These are phyloP conservation scores for Pouteria glomerata DNA, from an alignment of 148 eudicot species.

Conservation along the genomic window DNA sequence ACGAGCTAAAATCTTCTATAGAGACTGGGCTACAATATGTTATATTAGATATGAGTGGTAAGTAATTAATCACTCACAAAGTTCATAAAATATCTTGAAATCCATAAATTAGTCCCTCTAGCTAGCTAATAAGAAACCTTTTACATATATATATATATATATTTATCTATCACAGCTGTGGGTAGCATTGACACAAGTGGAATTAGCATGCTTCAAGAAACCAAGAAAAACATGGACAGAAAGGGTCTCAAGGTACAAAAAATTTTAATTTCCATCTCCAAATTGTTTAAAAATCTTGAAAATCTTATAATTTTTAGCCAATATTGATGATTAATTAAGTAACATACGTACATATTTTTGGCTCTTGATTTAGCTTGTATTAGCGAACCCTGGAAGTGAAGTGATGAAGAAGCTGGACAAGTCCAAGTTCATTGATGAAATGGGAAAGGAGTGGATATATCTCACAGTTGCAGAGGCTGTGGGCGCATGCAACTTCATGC, in stretches of 20 bases:
- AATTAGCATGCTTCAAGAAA: slow-evolving; percentile 46
- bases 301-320: too few species aligned
- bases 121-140: too few species aligned
- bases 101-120: too few species aligned
- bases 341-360: too few species aligned
- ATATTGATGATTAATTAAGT: too few species aligned
- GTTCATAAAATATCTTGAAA: too few species aligned
- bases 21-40: slow-evolving; percentile 38
- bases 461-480: slow-evolving; percentile 55
- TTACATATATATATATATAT: background rate
- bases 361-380: slow-evolving; percentile 23
- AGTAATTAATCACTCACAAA: background rate
- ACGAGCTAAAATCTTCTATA: slow-evolving; percentile 30
- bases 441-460: slow-evolving; percentile 40
- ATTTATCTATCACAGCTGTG: slow-evolving; percentile 33
- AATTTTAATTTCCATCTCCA: too few species aligned
- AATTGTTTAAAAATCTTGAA: too few species aligned
- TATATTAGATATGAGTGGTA: slow-evolving; percentile 57
- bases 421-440: slow-evolving; percentile 29
- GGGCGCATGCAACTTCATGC: slow-evolving; percentile 34
- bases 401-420: slow-evolving; percentile 57
- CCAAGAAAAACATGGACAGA: slow-evolving; percentile 31
- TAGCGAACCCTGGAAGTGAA: slow-evolving; percentile 58
- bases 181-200: slow-evolving; percentile 69
- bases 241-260: slow-evolving; percentile 36